These are phyloP conservation scores for Trichosporon sp. DNA, from an alignment of 1,284 basidiomycete species.

Conservation along the genomic window DNA sequence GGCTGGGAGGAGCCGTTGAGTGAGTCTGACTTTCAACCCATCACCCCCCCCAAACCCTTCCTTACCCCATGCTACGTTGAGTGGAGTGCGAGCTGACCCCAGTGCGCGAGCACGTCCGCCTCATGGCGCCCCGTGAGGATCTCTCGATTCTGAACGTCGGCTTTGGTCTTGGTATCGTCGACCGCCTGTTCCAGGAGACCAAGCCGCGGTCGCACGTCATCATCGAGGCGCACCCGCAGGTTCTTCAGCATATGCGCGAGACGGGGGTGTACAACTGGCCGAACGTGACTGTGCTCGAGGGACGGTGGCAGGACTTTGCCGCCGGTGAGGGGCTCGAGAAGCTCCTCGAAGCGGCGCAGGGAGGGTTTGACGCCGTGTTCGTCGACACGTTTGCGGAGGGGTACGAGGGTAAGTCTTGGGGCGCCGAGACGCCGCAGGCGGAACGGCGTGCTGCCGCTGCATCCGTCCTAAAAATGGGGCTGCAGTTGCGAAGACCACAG, in stretches of 20 bases:
- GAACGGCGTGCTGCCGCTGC: no score
- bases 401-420: slow-evolving; percentile 64
- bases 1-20: slow-evolving; percentile 86
- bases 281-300: slow-evolving; percentile 80
- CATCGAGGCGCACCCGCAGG: slow-evolving; percentile 93
- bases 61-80: background rate
- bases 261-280: slow-evolving; percentile 75
- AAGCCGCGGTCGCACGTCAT: slow-evolving; percentile 74
- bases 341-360: slow-evolving; percentile 48
- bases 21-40: slow-evolving; percentile 46
- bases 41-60: background rate
- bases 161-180: slow-evolving; percentile 93
- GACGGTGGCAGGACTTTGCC: slow-evolving; percentile 83
- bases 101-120: slow-evolving; percentile 59
- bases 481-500: background rate
- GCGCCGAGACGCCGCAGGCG: no score
- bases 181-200: slow-evolving; percentile 71
- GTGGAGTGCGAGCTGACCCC: slow-evolving; percentile 36
- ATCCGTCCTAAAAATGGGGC: no score
- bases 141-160: slow-evolving; percentile 85
- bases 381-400: slow-evolving; percentile 95
- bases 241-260: slow-evolving; percentile 73
- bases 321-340: slow-evolving; percentile 55
- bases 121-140: slow-evolving; percentile 62
- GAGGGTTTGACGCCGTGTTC: slow-evolving; percentile 84